Evolutionary conservation across 768 basidiomycete genomes (phyloP).

Genomic region (Psilocybe cubensis): DNA sequence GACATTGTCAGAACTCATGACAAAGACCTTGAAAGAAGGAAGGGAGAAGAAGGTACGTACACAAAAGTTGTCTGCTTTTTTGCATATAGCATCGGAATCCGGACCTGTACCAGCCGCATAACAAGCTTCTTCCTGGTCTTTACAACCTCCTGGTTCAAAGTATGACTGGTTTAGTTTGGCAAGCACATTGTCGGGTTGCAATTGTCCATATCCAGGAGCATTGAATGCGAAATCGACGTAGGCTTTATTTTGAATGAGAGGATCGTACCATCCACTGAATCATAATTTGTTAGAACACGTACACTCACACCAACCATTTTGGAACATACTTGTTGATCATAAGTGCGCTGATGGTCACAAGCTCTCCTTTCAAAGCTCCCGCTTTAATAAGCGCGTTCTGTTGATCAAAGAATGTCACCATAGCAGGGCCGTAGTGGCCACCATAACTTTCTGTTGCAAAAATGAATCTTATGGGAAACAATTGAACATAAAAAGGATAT

Average conservation of each 20-base stretch:
- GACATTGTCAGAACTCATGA: background rate
- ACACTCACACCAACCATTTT: background rate
- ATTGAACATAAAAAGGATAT: background rate
- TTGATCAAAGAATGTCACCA: constrained; percentile 65
- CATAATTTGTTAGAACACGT: background rate
- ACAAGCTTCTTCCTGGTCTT: constrained; percentile 57
- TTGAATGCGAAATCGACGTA: constrained; percentile 62
- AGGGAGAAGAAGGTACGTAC: constrained; percentile 34
- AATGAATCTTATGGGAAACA: constrained; percentile 46
- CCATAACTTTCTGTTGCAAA: constrained; percentile 72
- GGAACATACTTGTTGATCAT: constrained; percentile 60
- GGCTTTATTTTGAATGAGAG: constrained; percentile 63
- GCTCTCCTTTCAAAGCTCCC: constrained; percentile 49
- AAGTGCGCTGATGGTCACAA: constrained; percentile 57
- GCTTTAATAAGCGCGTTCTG: constrained; percentile 57
- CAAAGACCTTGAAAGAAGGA: background rate
- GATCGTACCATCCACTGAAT: constrained; percentile 66
- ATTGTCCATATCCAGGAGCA: constrained; percentile 70
- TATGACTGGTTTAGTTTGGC: constrained; percentile 50
- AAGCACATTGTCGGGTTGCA: constrained; percentile 51
- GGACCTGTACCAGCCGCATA: constrained; percentile 53
- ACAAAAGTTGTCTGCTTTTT: constrained; percentile 55
- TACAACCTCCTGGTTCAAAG: constrained; percentile 52
- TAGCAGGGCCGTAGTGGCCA: constrained; percentile 68
- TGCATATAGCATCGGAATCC: constrained; percentile 53